Conservation (phyloP, 306 rosid species). For the Trifolium dubium region DNA sequence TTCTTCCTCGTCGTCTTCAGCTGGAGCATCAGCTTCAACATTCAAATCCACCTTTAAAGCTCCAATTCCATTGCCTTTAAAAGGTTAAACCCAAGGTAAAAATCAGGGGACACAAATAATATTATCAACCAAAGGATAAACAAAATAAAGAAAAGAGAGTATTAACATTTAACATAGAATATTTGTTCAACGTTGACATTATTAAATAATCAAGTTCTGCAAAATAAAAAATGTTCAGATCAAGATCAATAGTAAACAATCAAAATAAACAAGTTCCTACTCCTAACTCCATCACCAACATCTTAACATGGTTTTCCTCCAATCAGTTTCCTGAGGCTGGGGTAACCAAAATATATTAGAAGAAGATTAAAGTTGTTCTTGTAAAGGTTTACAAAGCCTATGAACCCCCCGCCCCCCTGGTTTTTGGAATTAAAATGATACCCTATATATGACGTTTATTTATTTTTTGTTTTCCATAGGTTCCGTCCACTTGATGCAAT, state of each 20-base stretch:
- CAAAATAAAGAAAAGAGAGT: not conserved
- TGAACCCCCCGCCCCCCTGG: not conserved
- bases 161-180: slow-evolving; percentile 2
- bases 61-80: slow-evolving; percentile 63
- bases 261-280: slow-evolving; percentile 12
- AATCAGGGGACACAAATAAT: slow-evolving; percentile 19
- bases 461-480: too few species aligned
- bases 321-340: slow-evolving; percentile 13
- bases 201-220: not conserved
- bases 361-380: not conserved
- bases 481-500: too few species aligned
- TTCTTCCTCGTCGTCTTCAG: slow-evolving; percentile 67
- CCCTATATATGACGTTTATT: not conserved
- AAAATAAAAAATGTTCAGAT: not conserved
- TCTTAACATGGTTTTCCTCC: not conserved
- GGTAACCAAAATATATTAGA: not conserved
- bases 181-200: slow-evolving; percentile 2
- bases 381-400: not conserved
- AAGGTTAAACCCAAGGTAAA: slow-evolving; percentile 15
- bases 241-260: slow-evolving; percentile 13
- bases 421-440: not conserved
- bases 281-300: not conserved
- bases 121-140: slow-evolving; percentile 6
- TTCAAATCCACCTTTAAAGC: slow-evolving; percentile 86
- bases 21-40: slow-evolving; percentile 66